Base-by-base conservation (phyloP, 2,329 filamentous ascomycete genomes). In the Colletotrichum sp. region DNA sequence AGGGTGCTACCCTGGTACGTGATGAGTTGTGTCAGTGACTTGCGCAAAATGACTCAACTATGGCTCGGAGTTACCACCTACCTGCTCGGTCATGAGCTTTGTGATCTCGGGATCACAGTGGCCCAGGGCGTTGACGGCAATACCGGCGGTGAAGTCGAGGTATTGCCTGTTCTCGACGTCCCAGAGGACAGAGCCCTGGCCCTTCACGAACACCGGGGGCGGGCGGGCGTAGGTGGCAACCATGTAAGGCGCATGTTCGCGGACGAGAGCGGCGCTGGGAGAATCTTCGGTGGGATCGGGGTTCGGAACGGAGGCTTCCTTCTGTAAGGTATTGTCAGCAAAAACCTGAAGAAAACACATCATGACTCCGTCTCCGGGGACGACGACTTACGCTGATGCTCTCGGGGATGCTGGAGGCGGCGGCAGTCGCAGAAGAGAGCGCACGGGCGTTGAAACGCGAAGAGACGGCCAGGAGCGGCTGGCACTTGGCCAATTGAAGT, bases 201-300 rank as follows among this genome's bases (percentile, higher is more conserved):
- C 97, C 82, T 93, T 94, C 72, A 95, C 92, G 83, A 99, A 98
- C 81, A 98, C 94, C 3, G 95, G 95, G 58, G 94, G 90, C 63
- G 97, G 96, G 31, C 97, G 94, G 66, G 95, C 92, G 84, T 99
- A 99, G 67, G 97, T 99, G 3, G 95, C 93, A 33, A 99, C 94
- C 96, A 99, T 98, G 85, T 92, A 98, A 5, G 94, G 93, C 36
- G 92, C 89, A 79, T 95, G 92, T 75, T 94, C 91, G 77, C 91
- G 89, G 76, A 98, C 91, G 73, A 98, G 89, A 34, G 92, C 89
- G 38, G 92, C 90, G 76, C 94, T 97, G 78, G 91, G 86, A 1
- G 95, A 97, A 83, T 95, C 93, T 62, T 90, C 79, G 16, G 91
- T 80, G 43, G 95, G 95, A 80, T 97, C 95, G 63, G 93, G 89